phyloP scores from a whole-genome alignment of 2,329 filamentous ascomycete species.

The Fusarium sp. region DNA sequence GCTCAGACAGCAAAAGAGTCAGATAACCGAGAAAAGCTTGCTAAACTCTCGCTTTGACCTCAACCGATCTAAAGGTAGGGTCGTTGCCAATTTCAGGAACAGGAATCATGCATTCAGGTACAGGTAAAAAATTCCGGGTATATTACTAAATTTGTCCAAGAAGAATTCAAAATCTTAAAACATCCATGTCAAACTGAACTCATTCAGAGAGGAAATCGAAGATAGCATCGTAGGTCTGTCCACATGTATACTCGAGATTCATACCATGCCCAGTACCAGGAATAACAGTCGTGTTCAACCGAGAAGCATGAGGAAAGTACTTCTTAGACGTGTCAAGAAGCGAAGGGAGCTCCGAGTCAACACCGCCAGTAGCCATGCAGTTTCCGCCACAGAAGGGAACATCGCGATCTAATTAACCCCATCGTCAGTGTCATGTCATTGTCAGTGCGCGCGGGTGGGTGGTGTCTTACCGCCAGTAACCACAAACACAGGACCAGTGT shows the following conservation, averaged over 20 bases:
- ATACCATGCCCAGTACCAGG: constrained; percentile 64
- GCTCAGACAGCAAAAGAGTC: background rate
- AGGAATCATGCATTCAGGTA: background rate
- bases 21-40: background rate
- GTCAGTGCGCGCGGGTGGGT: background rate
- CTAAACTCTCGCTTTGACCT: background rate
- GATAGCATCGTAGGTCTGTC: constrained; percentile 51
- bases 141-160: background rate
- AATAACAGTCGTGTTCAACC: constrained; percentile 67
- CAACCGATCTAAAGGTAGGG: background rate
- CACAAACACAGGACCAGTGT: constrained; percentile 67
- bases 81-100: background rate
- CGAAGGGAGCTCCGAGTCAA: constrained; percentile 51
- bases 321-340: constrained; percentile 57
- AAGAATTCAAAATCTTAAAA: background rate
- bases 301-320: constrained; percentile 58
- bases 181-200: background rate
- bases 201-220: constrained; percentile 51
- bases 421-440: constrained; percentile 19
- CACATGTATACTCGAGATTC: constrained; percentile 58
- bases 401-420: constrained; percentile 54
- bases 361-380: constrained; percentile 60
- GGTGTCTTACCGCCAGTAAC: constrained; percentile 64
- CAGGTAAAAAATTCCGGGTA: background rate
- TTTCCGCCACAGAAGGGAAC: constrained; percentile 72